Percentiles rank a stretch among this genome's conserved stretches.
phyloP scores from a whole-genome alignment of 2,329 filamentous ascomycete species.

The Trichoderma guizhouense region DNA sequence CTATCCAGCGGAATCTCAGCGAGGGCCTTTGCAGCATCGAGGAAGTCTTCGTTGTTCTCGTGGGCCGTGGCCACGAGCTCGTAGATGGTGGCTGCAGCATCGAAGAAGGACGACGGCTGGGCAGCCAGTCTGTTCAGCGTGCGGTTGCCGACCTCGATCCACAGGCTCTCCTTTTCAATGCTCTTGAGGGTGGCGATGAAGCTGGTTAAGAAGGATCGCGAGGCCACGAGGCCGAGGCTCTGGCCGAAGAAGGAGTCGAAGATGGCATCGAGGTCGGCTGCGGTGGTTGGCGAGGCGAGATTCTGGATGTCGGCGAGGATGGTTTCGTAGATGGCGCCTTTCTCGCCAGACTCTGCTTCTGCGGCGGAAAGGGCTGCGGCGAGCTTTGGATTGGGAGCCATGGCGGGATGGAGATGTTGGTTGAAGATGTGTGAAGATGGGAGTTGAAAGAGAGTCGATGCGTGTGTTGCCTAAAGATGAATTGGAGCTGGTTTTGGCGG shows the following conservation, averaged over 20 bases:
- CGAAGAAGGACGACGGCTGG: conserved; percentile 68
- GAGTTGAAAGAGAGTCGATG: conserved; percentile 14
- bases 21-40: conserved; percentile 71
- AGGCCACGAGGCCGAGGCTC: conserved; percentile 70
- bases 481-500: neutral
- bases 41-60: conserved; percentile 78
- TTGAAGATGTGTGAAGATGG: neutral
- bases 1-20: conserved; percentile 84
- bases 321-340: conserved; percentile 44
- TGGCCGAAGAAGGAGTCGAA: conserved; percentile 65
- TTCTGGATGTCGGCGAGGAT: conserved; percentile 44
- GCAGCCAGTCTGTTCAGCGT: conserved; percentile 63
- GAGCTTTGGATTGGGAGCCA: conserved; percentile 41
- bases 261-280: conserved; percentile 63
- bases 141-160: conserved; percentile 72
- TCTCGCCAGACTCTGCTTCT: conserved; percentile 38
- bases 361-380: conserved; percentile 42
- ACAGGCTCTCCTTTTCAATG: conserved; percentile 60
- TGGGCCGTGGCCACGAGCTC: conserved; percentile 80
- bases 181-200: conserved; percentile 63
- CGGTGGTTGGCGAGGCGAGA: conserved; percentile 38
- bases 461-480: neutral
- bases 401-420: conserved; percentile 21
- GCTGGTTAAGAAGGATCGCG: conserved; percentile 64
- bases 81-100: conserved; percentile 76